Base-by-base conservation (phyloP, 352 stramenopile species). In the Phytophthora cajani region DNA sequence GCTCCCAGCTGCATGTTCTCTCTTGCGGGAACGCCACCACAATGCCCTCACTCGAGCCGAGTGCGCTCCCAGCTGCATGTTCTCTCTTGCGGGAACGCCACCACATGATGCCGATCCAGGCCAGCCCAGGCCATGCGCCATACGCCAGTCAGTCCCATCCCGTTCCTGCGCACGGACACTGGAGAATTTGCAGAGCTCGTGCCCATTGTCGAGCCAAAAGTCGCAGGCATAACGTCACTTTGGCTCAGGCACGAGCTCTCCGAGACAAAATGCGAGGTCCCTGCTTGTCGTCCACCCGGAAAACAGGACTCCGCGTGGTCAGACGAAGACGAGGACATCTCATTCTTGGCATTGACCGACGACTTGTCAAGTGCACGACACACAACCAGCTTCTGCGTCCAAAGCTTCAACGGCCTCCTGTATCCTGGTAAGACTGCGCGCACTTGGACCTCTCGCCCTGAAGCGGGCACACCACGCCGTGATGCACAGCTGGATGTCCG, bases 101-200 rank as follows among this genome's bases (percentile, higher is more conserved):
- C 57, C 44, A 63, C 53, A 68, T 67, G 62, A 27, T 21, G 19
- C 58, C 66, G 44, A 59, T 74, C 51, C 52, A 62, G 27, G 19
- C 53, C 5, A 61, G 61, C 38, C 71, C 66, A 61, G 62, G 66
- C 71, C 69, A 76, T 76, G 69, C 58, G 59, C 64, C 69, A 59
- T 64, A 78, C 71, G 71, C 66, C 66, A 74, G 66, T 69, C 61
- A 68, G 51, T 78, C 71, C 71, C 66, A 78, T 78, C 71, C 54
- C 38, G 30, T 49, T 66, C n/a, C 59, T 64, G 42, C 54, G 32
- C 21, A 23, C 40, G 55, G 55, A 50, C 46, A 69, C 58, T n/a
- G 27, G n/a, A 63, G 27, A 58, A 72, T 68, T 71, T 68, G 57
- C 56, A 66, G 32, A 32, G 30, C 1, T 30, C 27, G 33, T n/a